phyloP scores from a whole-genome alignment of 331 rosid species.

The Pyracantha coccinea region DNA sequence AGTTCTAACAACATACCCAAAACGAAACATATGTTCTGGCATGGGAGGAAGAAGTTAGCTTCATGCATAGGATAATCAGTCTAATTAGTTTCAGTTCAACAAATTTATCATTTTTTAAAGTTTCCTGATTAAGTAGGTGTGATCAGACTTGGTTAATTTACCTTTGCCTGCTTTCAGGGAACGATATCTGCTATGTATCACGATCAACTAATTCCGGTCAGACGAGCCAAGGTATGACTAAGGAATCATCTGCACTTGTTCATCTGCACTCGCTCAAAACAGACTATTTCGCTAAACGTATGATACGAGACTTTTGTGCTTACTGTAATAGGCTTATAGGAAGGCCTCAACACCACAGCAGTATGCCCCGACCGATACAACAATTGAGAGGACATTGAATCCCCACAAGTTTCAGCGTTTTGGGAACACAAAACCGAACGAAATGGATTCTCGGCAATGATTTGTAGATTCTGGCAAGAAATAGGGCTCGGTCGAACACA shows the following conservation, averaged over 20 bases:
- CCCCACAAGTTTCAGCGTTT: not conserved
- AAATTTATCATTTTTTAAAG: no score
- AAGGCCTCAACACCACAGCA: not conserved
- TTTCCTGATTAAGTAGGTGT: not conserved
- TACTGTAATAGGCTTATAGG: constrained; percentile 1
- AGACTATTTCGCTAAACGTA: not conserved
- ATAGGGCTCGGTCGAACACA: no score
- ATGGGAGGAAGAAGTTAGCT: not conserved
- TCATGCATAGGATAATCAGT: no score
- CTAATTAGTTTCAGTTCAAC: no score
- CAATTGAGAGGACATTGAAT: not conserved
- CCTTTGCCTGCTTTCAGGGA: constrained; percentile 14
- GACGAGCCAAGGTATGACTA: constrained; percentile 10
- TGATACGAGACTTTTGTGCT: not conserved
- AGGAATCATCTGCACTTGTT: not conserved
- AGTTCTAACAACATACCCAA: not conserved
- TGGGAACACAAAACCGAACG: not conserved
- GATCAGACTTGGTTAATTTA: not conserved
- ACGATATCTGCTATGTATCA: no score
- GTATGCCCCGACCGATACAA: not conserved
- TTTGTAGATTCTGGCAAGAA: no score
- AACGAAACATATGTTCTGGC: not conserved
- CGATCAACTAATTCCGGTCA: not conserved
- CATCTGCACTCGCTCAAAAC: not conserved
- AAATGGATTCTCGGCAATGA: not conserved